These are phyloP conservation scores for Quercus suber DNA, from an alignment of 306 rosid species.

Conservation along the genomic window DNA sequence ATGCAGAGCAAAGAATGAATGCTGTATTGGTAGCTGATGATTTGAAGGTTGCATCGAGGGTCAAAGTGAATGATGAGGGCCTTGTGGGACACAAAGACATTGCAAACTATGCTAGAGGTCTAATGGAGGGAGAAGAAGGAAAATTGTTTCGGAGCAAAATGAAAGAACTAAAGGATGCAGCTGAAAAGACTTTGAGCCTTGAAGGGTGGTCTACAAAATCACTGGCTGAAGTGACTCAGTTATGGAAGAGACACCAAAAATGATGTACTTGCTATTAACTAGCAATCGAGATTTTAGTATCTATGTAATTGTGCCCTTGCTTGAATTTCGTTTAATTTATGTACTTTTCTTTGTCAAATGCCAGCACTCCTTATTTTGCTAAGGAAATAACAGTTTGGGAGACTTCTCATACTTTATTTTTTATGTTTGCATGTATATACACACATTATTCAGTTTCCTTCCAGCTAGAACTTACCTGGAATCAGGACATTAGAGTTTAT, in stretches of 20 bases:
- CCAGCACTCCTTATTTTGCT: no score
- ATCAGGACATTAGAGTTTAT: no score
- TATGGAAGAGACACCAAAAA: constrained; percentile 4
- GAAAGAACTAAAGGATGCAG: neutral
- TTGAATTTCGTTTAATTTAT: no score
- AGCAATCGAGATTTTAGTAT: no score
- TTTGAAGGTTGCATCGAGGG: neutral
- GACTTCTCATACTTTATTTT: no score
- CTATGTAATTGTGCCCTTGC: no score
- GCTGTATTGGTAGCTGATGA: neutral
- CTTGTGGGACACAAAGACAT: neutral
- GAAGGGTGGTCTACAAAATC: neutral
- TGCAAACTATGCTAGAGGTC: neutral
- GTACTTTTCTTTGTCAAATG: no score
- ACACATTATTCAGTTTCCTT: no score
- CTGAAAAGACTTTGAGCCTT: neutral
- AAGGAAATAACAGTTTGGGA: no score
- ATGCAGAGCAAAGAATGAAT: neutral
- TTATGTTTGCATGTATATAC: no score
- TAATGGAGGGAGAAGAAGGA: neutral
- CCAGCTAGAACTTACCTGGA: no score
- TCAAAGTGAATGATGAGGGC: neutral
- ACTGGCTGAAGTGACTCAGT: neutral
- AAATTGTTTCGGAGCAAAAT: neutral
- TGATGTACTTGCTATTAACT: no score